Evolutionary conservation across 179 eudicot species (phyloP), one percentile per base, ranked within the genome.

Genomic region (Beta lomatogona): DNA sequence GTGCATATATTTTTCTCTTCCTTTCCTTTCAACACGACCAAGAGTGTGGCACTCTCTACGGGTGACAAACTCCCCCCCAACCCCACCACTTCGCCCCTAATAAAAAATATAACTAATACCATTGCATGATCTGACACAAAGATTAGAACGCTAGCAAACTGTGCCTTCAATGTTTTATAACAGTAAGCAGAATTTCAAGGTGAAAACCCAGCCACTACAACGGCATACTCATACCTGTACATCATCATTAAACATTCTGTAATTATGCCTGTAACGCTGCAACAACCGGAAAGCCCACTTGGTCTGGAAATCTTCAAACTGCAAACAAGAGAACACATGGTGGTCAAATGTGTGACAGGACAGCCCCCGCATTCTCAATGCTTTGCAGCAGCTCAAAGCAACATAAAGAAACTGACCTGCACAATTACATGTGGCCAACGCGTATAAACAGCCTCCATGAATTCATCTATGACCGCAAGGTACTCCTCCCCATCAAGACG

Each of bases 231-330:
- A 81, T 73, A 94, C 99, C 98, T 95, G 99, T 79, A 94, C 98
- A 83, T 95, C 99, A 85, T 95, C 99, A 86, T 94, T 95, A 80
- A 95, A 95, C 99, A 95, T 95, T 88, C 99, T 88, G 87, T 95
- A 95, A 75, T 78, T 92, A 79, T 90, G 84, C 85, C 98, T 89
- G 81, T 94, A 95, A 57, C 99, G 97, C 89, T 95, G 96, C 90
- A 95, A 85, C 79, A 95, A 79, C 85, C 88, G 92, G 84, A 95
- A 94, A 60, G 99, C 99, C 99, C 99, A 95, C 91, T 91, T 95
- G 89, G 95, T 95, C 91, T 95, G 98, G 79, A 95, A 95, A 90
- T 95, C 99, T 91, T 95, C 99, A 86, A 95, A 95, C 99, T 95
- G 87, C 84, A 83, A 12, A 67, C 57, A 18, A 71, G 31, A 73